Evolutionary conservation across 495 filamentous ascomycete species (phyloP), one percentile per base, ranked within the genome.

Genomic region (Chaetomium tenue): DNA sequence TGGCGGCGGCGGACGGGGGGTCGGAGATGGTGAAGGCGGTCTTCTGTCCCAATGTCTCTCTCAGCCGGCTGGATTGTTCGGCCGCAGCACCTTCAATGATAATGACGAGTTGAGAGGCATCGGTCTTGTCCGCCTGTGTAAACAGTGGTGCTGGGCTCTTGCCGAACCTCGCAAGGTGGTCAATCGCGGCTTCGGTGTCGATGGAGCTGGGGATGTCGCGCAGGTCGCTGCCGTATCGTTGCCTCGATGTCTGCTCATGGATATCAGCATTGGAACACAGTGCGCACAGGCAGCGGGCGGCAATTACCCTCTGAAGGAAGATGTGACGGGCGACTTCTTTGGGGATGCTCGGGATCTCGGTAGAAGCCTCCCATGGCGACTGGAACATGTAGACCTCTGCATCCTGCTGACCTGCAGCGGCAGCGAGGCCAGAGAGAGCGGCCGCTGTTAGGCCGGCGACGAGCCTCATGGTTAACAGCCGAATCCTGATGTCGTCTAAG

Each of bases 51-150:
- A 80, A 48, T 58, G 70, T 68, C 25, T 72, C 65, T 69, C 68
- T 74, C 23, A 79, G 39, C 25, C 69, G 59, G 54, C 67, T 55
- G 48, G 72, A 60, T 2, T 77, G 71, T 48, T 75, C 61, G 4
- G 68, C n/a, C 9, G 74, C 73, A 22, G 77, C 57, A 52, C 82
- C 82, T 64, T 83, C 81, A 33, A 85, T 71, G 50, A 83, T 69
- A 58, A 85, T 71, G 13, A 84, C 72, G 15, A 85, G 74, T 70
- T 85, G 81, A 54, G 72, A 69, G 47, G 78, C 74, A 55, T 76
- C 72, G 37, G 64, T 68, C 16, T 68, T 63, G 13, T 66, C 62
- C 23, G 47, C 9, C 0, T 74, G 68, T 30, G 70, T 64, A 54
- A 84, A 83, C n/a, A 84, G 64, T 25, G 78, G 74, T 18, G 69